Percentiles rank a stretch among this genome's conserved stretches.
Conservation (phyloP, 2,329 filamentous ascomycete species). For the Colletotrichum spinosum region DNA sequence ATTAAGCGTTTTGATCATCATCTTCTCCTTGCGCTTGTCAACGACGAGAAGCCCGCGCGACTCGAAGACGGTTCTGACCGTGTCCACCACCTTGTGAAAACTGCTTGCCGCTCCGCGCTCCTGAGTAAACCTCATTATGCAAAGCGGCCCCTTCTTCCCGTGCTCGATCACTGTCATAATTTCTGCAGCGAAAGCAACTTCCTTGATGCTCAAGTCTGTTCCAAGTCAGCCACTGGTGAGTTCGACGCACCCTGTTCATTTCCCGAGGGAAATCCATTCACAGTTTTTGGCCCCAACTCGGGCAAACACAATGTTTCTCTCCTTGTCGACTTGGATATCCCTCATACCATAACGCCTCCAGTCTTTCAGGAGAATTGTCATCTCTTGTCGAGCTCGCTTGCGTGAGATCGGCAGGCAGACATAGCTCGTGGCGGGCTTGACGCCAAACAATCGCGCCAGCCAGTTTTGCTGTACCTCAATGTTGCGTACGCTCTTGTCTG, state of each 20-base stretch:
- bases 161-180: slow-evolving; percentile 92
- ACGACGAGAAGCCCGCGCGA: slow-evolving; percentile 75
- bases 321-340: slow-evolving; percentile 82
- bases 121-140: slow-evolving; percentile 87
- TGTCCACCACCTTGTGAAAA: slow-evolving; percentile 85
- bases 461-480: slow-evolving; percentile 83
- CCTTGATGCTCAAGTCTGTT: slow-evolving; percentile 82
- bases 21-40: slow-evolving; percentile 74
- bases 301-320: slow-evolving; percentile 82
- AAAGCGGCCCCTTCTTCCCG: slow-evolving; percentile 79
- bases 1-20: slow-evolving; percentile 78
- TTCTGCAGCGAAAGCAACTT: slow-evolving; percentile 88
- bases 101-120: slow-evolving; percentile 92
- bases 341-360: slow-evolving; percentile 87
- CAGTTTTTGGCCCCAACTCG: slow-evolving; percentile 82
- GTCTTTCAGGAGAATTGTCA: slow-evolving; percentile 79
- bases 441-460: slow-evolving; percentile 88
- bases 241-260: neutral
- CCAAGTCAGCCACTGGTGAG: slow-evolving; percentile 36
- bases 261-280: slow-evolving; percentile 59
- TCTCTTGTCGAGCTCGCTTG: slow-evolving; percentile 80
- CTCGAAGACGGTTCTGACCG: slow-evolving; percentile 76
- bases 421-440: slow-evolving; percentile 83
- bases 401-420: slow-evolving; percentile 79
- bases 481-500: slow-evolving; percentile 57